Evolutionary conservation across 768 basidiomycete genomes (phyloP), one percentile per base, ranked within the genome.

Genomic region (Mrakia blollopis): DNA sequence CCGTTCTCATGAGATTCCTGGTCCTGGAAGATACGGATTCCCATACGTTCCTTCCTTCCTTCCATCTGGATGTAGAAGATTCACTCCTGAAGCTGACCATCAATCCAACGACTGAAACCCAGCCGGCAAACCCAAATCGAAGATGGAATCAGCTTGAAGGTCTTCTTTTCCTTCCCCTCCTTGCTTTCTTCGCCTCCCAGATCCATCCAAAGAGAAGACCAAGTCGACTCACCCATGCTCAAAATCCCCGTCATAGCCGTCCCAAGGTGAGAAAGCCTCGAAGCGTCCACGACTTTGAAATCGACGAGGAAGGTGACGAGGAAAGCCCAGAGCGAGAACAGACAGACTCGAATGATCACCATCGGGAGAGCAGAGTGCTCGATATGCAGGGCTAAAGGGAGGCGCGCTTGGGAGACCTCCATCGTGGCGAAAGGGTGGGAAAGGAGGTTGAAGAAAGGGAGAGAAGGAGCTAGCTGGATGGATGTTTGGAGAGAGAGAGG

Each of bases 261-360:
- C 11, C 71, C 71, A 0, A 72, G 47, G 14, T 57, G 52, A 23
- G 28, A 23, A 18, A 72, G 11, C 30, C 47, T 72, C 3, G 18
- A 23, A 32, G 47, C 28, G 30, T 47, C 47, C 16, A 72, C 35
- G 71, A 72, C 25, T 35, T 39, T 72, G 13, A 37, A 37, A n/a
- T 72, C 71, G n/a, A 72, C 50, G 52, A 72, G 50, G 35, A 50
- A 52, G 30, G 47, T 52, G 71, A 72, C 35, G 71, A 54, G 21
- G 54, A 72, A 72, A 30, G 71, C 71, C 35, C 50, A 72, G 52
- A 72, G 50, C 28, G 71, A 72, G 54, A 72, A 72, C 30, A 72
- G 30, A 18, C 47, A 57, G 50, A 72, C 54, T 21, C 71, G 71
- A 28, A 50, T 52, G 23, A 72, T 30, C 6, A 72, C 71, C n/a